phyloP scores from a whole-genome alignment of 345 rosid species.

The Leavenworthia alabamica region DNA sequence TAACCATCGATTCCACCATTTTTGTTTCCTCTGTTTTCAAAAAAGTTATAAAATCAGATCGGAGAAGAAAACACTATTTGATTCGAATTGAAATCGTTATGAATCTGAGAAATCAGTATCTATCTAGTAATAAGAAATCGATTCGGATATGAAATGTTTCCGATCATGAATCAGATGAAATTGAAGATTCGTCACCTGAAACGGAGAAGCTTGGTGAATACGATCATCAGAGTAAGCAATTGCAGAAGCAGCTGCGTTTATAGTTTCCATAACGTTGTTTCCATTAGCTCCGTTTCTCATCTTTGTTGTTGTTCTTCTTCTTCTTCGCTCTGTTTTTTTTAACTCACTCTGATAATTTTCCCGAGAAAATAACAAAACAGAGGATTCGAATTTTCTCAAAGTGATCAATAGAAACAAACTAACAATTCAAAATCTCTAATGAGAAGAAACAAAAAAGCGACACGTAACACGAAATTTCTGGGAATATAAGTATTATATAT shows the following conservation, averaged over 20 bases:
- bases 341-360: conserved; percentile 10
- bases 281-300: conserved; percentile 47
- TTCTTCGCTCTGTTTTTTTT: background rate
- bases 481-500: conserved; percentile 2
- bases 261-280: conserved; percentile 51
- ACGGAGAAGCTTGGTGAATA: conserved; percentile 41
- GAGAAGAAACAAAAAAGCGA: conserved; percentile 7
- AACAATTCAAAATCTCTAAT: background rate
- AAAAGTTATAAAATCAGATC: background rate
- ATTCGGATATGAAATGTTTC: too few species aligned
- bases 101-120: conserved; percentile 10
- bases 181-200: conserved; percentile 4
- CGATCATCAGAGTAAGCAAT: conserved; percentile 76
- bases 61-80: background rate
- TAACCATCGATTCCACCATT: conserved; percentile 75
- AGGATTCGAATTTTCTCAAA: conserved; percentile 24
- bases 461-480: conserved; percentile 30
- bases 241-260: conserved; percentile 87
- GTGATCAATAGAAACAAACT: background rate
- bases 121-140: too few species aligned
- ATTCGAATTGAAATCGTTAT: conserved; percentile 2
- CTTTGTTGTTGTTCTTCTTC: conserved; percentile 7
- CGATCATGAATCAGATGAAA: background rate
- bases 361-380: conserved; percentile 24
- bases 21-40: conserved; percentile 44